Evolutionary conservation across 352 stramenopile species (phyloP).

Genomic region (Phytophthora parvispora): DNA sequence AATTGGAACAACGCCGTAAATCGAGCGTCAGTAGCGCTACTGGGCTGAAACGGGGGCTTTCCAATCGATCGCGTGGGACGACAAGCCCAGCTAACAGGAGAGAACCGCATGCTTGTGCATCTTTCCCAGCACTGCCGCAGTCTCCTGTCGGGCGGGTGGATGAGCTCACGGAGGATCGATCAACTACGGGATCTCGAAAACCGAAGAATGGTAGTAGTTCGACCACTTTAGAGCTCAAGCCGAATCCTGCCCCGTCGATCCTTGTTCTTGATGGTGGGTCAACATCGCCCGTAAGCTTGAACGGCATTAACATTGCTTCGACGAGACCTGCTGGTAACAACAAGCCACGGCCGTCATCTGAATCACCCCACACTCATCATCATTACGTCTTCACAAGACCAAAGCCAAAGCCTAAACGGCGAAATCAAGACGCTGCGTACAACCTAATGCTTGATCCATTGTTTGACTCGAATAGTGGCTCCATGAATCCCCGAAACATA

Average conservation of each 20-base stretch:
- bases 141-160: slow-evolving; percentile 18
- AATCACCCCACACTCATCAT: slow-evolving; percentile 15
- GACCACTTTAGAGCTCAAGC: background rate
- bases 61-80: background rate
- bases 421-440: slow-evolving; percentile 28
- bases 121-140: slow-evolving; percentile 26
- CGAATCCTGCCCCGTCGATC: slow-evolving; percentile 3
- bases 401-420: slow-evolving; percentile 37
- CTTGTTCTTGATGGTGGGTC: slow-evolving; percentile 23
- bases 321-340: slow-evolving; percentile 43
- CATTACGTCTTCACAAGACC: slow-evolving; percentile 65
- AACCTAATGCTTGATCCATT: slow-evolving; percentile 77
- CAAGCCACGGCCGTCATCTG: slow-evolving; percentile 5
- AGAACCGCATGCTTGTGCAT: slow-evolving; percentile 3
- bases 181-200: background rate
- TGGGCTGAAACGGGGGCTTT: slow-evolving; percentile 1
- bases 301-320: slow-evolving; percentile 41
- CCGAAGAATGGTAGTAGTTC: background rate
- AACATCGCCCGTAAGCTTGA: slow-evolving; percentile 28
- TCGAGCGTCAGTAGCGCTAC: background rate
- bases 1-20: slow-evolving; percentile 15
- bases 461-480: slow-evolving; percentile 47
- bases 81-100: slow-evolving; percentile 10
- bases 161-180: background rate
- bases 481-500: slow-evolving; percentile 10